A percentile compares a stretch with the other conserved stretches of the same genome.
phyloP scores from a whole-genome alignment of 345 rosid genomes.

The Laguncularia racemosa region DNA sequence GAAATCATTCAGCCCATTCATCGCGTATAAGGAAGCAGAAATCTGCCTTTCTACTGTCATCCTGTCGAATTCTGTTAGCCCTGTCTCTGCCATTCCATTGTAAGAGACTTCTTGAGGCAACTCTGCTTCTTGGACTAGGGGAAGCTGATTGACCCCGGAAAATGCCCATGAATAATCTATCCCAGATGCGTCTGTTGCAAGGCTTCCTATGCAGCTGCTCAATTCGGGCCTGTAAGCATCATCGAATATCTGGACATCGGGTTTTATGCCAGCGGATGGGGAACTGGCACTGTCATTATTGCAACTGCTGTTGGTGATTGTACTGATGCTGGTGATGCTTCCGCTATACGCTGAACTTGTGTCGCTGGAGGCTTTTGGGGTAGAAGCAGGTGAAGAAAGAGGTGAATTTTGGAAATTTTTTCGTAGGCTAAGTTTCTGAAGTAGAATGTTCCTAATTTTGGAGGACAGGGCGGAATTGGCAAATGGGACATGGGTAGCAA shows the following conservation, averaged over 20 bases:
- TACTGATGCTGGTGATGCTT: neutral
- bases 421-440: slow-evolving; percentile 48
- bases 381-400: neutral
- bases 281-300: slow-evolving; percentile 6
- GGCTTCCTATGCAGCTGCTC: slow-evolving; percentile 22
- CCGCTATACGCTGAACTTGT: slow-evolving; percentile 11
- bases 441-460: slow-evolving; percentile 69
- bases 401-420: slow-evolving; percentile 15
- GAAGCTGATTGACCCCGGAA: slow-evolving; percentile 30
- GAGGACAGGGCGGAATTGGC: slow-evolving; percentile 52
- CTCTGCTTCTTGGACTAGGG: slow-evolving; percentile 21
- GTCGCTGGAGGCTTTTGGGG: slow-evolving; percentile 9
- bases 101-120: slow-evolving; percentile 13
- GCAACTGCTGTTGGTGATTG: slow-evolving; percentile 1
- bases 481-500: slow-evolving; percentile 31
- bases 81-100: slow-evolving; percentile 13
- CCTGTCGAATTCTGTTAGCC: slow-evolving; percentile 24
- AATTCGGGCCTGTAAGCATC: slow-evolving; percentile 55
- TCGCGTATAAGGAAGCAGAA: slow-evolving; percentile 54
- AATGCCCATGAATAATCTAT: slow-evolving; percentile 37
- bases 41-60: slow-evolving; percentile 62
- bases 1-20: slow-evolving; percentile 49
- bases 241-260: slow-evolving; percentile 18
- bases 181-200: slow-evolving; percentile 14
- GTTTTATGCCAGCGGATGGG: slow-evolving; percentile 8